These are phyloP conservation scores for Sphaerosporella brunnea DNA, from an alignment of 495 filamentous ascomycete species.

Conservation along the genomic window DNA sequence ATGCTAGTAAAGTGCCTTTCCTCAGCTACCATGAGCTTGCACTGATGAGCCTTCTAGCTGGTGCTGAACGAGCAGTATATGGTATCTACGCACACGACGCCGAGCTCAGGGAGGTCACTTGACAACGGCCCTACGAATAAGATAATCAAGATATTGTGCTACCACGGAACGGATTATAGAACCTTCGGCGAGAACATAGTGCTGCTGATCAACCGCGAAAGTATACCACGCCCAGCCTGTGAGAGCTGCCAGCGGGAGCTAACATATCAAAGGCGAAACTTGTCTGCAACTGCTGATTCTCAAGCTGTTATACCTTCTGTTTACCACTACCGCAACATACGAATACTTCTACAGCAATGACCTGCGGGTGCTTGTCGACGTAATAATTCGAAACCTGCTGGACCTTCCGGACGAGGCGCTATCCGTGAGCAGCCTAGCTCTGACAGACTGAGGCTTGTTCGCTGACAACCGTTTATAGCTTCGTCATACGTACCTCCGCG, in stretches of 20 bases:
- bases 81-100: slow-evolving; percentile 45
- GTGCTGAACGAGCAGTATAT: slow-evolving; percentile 98
- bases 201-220: slow-evolving; percentile 85
- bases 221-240: slow-evolving; percentile 27
- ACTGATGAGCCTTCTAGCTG: slow-evolving; percentile 38
- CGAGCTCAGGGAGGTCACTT: slow-evolving; percentile 32
- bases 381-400: slow-evolving; percentile 86
- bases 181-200: slow-evolving; percentile 98
- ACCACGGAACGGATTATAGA: slow-evolving; percentile 62
- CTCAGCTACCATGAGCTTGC: neutral
- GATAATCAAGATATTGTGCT: slow-evolving; percentile 72
- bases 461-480: slow-evolving; percentile 28
- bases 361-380: slow-evolving; percentile 80
- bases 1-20: slow-evolving; percentile 48
- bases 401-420: slow-evolving; percentile 71
- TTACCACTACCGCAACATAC: slow-evolving; percentile 74
- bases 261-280: slow-evolving; percentile 42
- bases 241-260: neutral
- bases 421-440: slow-evolving; percentile 25
- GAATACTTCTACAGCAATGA: slow-evolving; percentile 99
- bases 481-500: slow-evolving; percentile 93
- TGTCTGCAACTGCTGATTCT: slow-evolving; percentile 84
- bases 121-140: slow-evolving; percentile 58
- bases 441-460: neutral
- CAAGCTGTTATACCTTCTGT: slow-evolving; percentile 85